These are phyloP conservation scores for Platanthera zijinensis DNA, from an alignment of 106 monocot species.

Conservation along the genomic window DNA sequence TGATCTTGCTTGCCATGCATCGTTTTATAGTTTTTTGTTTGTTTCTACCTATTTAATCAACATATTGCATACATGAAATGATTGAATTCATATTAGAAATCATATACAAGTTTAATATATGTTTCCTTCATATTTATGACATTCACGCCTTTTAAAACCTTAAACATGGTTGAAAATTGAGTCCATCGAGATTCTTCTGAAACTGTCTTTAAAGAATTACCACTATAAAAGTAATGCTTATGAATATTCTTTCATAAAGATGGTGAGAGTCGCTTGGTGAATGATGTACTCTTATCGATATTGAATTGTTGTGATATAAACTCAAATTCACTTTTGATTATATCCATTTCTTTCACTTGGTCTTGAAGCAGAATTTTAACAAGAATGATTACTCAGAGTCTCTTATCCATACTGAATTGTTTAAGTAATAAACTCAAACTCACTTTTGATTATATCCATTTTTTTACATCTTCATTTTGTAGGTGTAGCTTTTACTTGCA, in stretches of 20 bases:
- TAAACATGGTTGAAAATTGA: not conserved
- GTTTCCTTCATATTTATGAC: not conserved
- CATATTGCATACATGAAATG: not conserved
- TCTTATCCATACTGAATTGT: not conserved
- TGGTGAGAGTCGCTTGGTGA: not conserved
- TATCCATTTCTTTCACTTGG: not conserved
- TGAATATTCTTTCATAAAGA: not conserved
- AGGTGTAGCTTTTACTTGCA: slow-evolving; percentile 99
- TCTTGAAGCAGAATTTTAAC: not conserved
- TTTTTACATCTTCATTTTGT: slow-evolving; percentile 9
- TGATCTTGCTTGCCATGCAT: not conserved
- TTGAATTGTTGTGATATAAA: not conserved
- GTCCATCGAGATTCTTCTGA: not conserved
- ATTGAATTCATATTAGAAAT: not conserved
- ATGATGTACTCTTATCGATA: no score
- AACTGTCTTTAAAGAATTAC: not conserved
- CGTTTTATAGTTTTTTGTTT: not conserved
- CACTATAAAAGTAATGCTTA: not conserved
- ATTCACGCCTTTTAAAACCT: not conserved
- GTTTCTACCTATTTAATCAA: not conserved
- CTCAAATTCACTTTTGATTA: not conserved
- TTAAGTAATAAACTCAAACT: not conserved
- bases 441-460: not conserved
- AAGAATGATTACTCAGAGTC: not conserved
- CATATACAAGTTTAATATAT: not conserved